Evolutionary conservation across 2,329 filamentous ascomycete species (phyloP).

Genomic region (Pseudogymnoascus sp.): DNA sequence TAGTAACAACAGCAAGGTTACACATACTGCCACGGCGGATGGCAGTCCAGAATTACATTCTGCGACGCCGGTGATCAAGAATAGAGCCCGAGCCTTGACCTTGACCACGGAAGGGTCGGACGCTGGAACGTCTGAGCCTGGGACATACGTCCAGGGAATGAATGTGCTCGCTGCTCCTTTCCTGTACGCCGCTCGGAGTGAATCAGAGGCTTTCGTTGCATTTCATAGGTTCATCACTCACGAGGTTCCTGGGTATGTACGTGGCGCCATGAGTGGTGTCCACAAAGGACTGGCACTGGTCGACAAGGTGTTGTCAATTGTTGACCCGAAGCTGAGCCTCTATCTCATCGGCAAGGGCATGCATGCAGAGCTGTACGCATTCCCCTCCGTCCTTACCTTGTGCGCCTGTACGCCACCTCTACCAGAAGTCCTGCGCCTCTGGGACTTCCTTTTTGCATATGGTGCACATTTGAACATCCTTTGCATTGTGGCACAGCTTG

Average conservation of each 20-base stretch:
- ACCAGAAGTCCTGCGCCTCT: slow-evolving; percentile 84
- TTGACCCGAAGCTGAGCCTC: slow-evolving; percentile 78
- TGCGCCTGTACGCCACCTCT: slow-evolving; percentile 93
- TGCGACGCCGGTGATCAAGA: slow-evolving; percentile 29
- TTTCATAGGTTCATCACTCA: slow-evolving; percentile 82
- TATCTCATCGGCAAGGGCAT: slow-evolving; percentile 83
- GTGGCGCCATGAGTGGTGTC: slow-evolving; percentile 94
- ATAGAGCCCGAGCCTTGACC: slow-evolving; percentile 47
- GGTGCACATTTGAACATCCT: slow-evolving; percentile 91
- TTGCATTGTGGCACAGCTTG: slow-evolving; percentile 91
- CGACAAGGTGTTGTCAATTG: slow-evolving; percentile 83
- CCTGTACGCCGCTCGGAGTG: slow-evolving; percentile 86
- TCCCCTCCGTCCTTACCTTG: slow-evolving; percentile 87
- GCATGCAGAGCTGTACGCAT: slow-evolving; percentile 91
- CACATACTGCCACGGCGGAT: slow-evolving; percentile 21
- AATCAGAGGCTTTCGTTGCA: slow-evolving; percentile 87
- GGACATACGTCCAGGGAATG: slow-evolving; percentile 97
- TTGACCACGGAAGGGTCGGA: slow-evolving; percentile 60
- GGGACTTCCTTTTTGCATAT: slow-evolving; percentile 97
- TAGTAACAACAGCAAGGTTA: slow-evolving; percentile 14
- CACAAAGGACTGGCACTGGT: slow-evolving; percentile 87
- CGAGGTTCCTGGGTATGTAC: slow-evolving; percentile 89
- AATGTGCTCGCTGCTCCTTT: slow-evolving; percentile 96
- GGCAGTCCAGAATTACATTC: slow-evolving; percentile 25
- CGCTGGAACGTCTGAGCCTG: slow-evolving; percentile 55